Evolutionary conservation across 805 yeast genomes (phyloP), one percentile per base, ranked within the genome.

Genomic region (Zygosaccharomyces bisporus): DNA sequence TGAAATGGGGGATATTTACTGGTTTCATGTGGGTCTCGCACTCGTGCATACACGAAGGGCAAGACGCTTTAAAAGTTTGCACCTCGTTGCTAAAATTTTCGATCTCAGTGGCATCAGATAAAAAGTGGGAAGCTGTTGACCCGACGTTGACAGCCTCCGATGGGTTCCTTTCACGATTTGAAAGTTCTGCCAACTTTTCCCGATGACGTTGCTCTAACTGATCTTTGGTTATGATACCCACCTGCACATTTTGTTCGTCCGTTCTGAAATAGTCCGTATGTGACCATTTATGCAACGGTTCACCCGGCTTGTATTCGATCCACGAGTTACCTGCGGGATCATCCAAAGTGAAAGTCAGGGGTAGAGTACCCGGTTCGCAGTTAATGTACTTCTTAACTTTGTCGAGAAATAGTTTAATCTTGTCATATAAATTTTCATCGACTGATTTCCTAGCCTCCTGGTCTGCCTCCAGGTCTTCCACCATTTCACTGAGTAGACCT

Each of bases 241-340:
- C 75, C 44, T 74, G 76, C 30, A 84, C 88, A 57, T 88, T 86
- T 67, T 93, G 98, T 52, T 87, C 95, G 34, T 87, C 88, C 1
- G 93, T 78, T 67, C 99, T 79, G 54, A 75, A 68, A 63, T 90
- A 93, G 57, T 87, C 90, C 25, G 75, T 72, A 65, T 80, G 84
- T 19, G 93, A 76, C 96, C 96, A 91, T 66, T 90, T 88, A 66
- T 87, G 95, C 29, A 84, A 72, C 4, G 95, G 75, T 63, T 88
- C 96, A 47, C 86, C 90, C 14, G 96, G 96, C 47, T 77, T 67
- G 63, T 75, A 87, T 61, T 87, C 96, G 43, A 93, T 80, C 95
- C 97, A 93, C 4, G 98, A 91, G 70, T 93, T 93, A 12, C 99
- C 99, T 1, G 96, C 78, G 21, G 99, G 97, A 66, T 93, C 99